These are phyloP conservation scores for Glomus cerebriforme DNA, from an alignment of 192 early-diverging fungal species.

Conservation along the genomic window DNA sequence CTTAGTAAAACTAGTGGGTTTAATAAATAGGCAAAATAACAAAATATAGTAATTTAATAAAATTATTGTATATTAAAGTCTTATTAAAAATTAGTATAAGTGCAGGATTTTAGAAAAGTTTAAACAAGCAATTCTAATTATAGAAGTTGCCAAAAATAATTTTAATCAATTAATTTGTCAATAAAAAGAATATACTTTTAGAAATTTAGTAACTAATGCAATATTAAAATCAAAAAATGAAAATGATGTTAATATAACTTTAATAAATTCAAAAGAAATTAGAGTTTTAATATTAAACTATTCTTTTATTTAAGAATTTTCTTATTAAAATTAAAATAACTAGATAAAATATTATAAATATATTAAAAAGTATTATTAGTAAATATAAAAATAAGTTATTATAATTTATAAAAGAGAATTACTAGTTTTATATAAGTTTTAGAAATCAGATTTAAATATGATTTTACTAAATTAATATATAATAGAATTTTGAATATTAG, in stretches of 20 bases:
- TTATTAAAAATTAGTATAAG: too few species aligned
- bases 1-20: too few species aligned
- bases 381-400: constrained; percentile 31
- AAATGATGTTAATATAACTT: constrained; percentile 32
- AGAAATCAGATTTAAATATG: constrained; percentile 53
- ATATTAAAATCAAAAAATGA: constrained; percentile 48
- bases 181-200: constrained; percentile 59
- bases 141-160: constrained; percentile 45
- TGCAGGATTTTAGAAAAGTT: too few species aligned
- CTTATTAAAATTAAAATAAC: constrained; percentile 50
- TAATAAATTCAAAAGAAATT: constrained; percentile 67
- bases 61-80: too few species aligned
- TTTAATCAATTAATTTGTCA: constrained; percentile 50
- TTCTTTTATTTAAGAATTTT: constrained; percentile 67
- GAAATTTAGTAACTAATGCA: constrained; percentile 67
- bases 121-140: too few species aligned
- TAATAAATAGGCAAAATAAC: too few species aligned
- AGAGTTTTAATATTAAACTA: constrained; percentile 52
- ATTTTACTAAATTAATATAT: constrained; percentile 33
- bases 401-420: constrained; percentile 42
- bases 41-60: too few species aligned
- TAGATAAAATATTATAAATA: constrained; percentile 53
- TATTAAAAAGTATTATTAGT: constrained; percentile 50
- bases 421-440: constrained; percentile 61
- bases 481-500: constrained; percentile 12